Evolutionary conservation across 495 filamentous ascomycete genomes (phyloP), one percentile per base, ranked within the genome.

Genomic region (Neurospora sp.): DNA sequence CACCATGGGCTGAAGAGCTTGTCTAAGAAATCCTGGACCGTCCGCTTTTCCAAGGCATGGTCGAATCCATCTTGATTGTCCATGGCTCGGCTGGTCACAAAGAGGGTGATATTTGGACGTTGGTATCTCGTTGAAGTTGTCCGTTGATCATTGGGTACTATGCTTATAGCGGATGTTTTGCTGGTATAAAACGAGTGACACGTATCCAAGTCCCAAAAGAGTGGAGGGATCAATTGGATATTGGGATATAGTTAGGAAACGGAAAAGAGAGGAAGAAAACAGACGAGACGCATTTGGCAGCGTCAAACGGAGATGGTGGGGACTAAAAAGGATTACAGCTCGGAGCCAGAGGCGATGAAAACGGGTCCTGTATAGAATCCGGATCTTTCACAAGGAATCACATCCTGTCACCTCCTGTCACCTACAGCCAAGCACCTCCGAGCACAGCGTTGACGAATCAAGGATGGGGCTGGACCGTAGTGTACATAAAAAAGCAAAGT

Each of bases 1-100:
- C 73, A 75, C 53, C 71, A 8, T 1, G 73, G 69, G 47, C 42
- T 70, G 18, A 39, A 69, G 31, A 76, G 12, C 8, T 41, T 35
- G 0, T 42, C 44, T 0, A 75, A 14, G 4, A 76, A 2, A 7
- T 69, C 69, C 35, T 27, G 22, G 14, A 76, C 10, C 18, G 22
- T 14, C 20, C 68, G 47, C 35, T 65, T 37, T 35, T 44, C 2
- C 31, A 68, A 31, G 18, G 35, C 47, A 53, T 71, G 70, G 18
- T 39, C 27, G 39, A 35, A 65, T 27, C 53, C 53, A 65, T 65
- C 27, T 65, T 65, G 27, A 8, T 35, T 65, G 31, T 65, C 53
- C 53, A 65, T 65, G 2, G 12, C 31, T 35, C 14, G 27, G 14
- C 53, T 65, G 22, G 31, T 65, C 27, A 65, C 53, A 61, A 31